Percentiles rank a stretch among this genome's conserved stretches.
phyloP scores from a whole-genome alignment of 169 alveolate genomes.

The Amoebophrya sp. region DNA sequence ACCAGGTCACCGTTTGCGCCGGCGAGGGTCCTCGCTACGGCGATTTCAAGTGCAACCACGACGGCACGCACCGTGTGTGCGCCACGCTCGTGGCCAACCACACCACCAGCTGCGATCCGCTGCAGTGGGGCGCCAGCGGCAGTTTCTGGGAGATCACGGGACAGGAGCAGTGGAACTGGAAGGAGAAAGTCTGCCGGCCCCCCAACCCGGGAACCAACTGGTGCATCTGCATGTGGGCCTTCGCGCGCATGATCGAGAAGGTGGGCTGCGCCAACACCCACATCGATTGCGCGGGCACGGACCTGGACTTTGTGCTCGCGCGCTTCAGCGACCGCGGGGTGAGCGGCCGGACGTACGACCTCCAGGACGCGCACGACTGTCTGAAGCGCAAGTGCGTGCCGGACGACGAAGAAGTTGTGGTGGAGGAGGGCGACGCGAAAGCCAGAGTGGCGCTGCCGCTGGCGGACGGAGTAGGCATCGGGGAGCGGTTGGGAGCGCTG shows the following conservation, averaged over 20 bases:
- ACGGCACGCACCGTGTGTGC: neutral
- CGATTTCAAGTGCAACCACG: slow-evolving; percentile 1
- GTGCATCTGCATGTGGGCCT: slow-evolving; percentile 1
- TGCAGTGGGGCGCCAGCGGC: neutral
- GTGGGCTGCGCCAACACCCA: neutral
- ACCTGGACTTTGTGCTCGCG: neutral
- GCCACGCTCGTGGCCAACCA: neutral
- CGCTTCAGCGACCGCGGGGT: neutral
- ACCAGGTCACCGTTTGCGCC: neutral
- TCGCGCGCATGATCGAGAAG: neutral
- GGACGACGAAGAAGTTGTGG: too few species aligned
- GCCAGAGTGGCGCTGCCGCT: too few species aligned
- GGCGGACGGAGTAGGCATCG: too few species aligned
- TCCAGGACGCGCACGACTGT: neutral
- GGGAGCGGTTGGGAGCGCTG: too few species aligned
- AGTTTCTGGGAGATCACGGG: neutral
- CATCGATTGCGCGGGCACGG: neutral
- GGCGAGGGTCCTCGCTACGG: neutral
- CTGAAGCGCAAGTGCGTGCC: neutral
- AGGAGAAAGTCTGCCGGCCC: neutral
- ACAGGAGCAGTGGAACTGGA: neutral
- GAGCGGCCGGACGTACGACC: too few species aligned
- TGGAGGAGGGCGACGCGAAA: too few species aligned
- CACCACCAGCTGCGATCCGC: neutral
- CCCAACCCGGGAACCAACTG: neutral